Evolutionary conservation across 495 filamentous ascomycete species (phyloP), one percentile per base, ranked within the genome.

Genomic region (Friedmanniomyces simplex): DNA sequence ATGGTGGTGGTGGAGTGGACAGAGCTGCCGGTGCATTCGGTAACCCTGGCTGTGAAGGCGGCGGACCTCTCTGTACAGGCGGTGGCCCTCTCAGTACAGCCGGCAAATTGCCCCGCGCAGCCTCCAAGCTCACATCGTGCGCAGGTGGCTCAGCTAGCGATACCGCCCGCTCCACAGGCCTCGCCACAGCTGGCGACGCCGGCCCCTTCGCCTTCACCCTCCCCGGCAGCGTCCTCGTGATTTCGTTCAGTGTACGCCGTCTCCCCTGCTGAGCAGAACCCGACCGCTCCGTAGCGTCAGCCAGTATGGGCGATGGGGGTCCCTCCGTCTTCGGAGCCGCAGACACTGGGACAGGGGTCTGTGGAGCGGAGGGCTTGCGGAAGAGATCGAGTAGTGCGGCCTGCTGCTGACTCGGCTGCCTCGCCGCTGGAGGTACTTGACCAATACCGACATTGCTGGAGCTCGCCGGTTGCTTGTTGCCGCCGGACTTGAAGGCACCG

Each of bases 401-500:
- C 50, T 66, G 60, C 18, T 63, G 63, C 41, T 54, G 37, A 39
- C 53, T 53, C 25, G 57, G 36, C 36, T 58, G 48, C 20, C 28
- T 41, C 32, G 43, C 6, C 37, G 39, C 11, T 26, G 21, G 14
- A 18, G 36, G 20, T 42, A 10, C 22, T 41, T 32, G 6, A 21
- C 48, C 13, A 26, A 4, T 25, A n/a, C 43, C 10, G 28, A 32
- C 14, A 43, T 5, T 43, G 13, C 4, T 13, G 14, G 5, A 3
- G 4, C 5, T 11, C 1, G 53, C 20, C 18, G 42, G 25, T 11
- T 47, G 36, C 51, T 52, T 68, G 20, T 43, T 55, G 20, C 26
- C 37, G 18, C 43, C 43, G 21, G 37, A 37, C 36, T 60, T 73
- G 60, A 72, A 71, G 3, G 68, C 60, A 57, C 69, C 66, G 16